These are phyloP conservation scores for Fusarium austroafricanum DNA, from an alignment of 2,329 filamentous ascomycete genomes.

Conservation along the genomic window DNA sequence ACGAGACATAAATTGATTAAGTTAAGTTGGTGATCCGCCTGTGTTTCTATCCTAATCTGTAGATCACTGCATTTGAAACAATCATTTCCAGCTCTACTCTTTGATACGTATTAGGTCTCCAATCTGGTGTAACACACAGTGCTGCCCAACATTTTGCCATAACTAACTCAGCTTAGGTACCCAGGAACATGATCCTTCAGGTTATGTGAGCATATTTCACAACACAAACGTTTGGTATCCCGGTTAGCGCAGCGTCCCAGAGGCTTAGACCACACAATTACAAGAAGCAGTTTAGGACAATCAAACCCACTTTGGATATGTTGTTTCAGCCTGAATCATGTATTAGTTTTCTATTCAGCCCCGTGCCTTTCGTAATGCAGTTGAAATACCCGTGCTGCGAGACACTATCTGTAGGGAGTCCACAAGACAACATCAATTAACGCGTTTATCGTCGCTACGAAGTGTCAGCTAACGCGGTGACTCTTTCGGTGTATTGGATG, in stretches of 20 bases:
- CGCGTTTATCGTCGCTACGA: neutral
- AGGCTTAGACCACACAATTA: slow-evolving; percentile 8
- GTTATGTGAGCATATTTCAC: neutral
- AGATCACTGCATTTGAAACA: slow-evolving; percentile 11
- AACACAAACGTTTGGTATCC: neutral
- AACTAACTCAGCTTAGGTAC: neutral
- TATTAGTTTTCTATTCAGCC: neutral
- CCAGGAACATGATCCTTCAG: slow-evolving; percentile 4
- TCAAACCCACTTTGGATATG: neutral
- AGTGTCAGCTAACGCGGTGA: neutral
- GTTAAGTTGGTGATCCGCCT: neutral
- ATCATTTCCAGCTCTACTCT: neutral
- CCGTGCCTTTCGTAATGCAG: neutral
- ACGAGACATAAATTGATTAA: neutral
- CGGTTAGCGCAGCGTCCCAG: slow-evolving; percentile 11
- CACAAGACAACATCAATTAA: neutral
- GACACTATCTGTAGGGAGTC: neutral
- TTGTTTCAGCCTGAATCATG: neutral
- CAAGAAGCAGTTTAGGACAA: neutral
- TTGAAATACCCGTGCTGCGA: neutral
- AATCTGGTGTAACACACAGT: neutral
- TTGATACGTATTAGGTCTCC: neutral
- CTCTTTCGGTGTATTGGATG: neutral
- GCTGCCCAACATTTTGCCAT: neutral
- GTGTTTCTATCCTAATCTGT: neutral